Base-by-base conservation (phyloP, 1,284 basidiomycete genomes). In the Boletellus dicymbophilus region DNA sequence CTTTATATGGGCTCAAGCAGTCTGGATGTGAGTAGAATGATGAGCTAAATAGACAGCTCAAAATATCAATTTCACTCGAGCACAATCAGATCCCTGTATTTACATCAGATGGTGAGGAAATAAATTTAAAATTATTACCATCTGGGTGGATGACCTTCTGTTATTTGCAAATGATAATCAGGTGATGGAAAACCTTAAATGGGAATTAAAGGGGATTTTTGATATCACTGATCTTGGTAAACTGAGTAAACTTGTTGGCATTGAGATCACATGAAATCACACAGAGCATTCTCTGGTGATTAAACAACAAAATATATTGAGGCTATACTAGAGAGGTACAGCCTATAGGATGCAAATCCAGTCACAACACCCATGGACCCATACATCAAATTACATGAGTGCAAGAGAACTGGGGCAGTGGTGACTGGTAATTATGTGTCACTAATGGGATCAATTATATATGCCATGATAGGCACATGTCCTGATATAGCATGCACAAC, bases 1-100 rank as follows among this genome's bases (percentile, higher is more conserved):
- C 48, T n/a, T 4, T 69, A 1, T 64, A 68, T 22, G 55, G 68
- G 7, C 46, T 71, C 0, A 65, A 65, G 25, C 69, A 70, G 27
- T 58, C 65, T 0, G 57, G 61, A 0, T 44, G 16, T 0, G 45
- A 59, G 33, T 69, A 64, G 60, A 63, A 70, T 22, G 13, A 49
- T 9, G 36, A 52, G 8, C 21, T 62, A 0, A 13, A 56, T 30
- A 4, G 1, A 0, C 15, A 38, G 6, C 13, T 56, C 4, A 27
- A 3, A 41, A 1, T 4, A 4, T 6, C 4, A 12, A 0, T 10
- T 46, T 4, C 9, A 25, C 2, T n/a, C n/a, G n/a, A n/a, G n/a
- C n/a, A n/a, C n/a, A n/a, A n/a, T 26, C 31, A 0, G 44, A 56
- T 27, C 41, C 46, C 4, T 56, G 46, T 8, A 18, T 49, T 3